Evolutionary conservation across 331 rosid genomes (phyloP), one percentile per base, ranked within the genome.

Genomic region (Pyrus hybrid): DNA sequence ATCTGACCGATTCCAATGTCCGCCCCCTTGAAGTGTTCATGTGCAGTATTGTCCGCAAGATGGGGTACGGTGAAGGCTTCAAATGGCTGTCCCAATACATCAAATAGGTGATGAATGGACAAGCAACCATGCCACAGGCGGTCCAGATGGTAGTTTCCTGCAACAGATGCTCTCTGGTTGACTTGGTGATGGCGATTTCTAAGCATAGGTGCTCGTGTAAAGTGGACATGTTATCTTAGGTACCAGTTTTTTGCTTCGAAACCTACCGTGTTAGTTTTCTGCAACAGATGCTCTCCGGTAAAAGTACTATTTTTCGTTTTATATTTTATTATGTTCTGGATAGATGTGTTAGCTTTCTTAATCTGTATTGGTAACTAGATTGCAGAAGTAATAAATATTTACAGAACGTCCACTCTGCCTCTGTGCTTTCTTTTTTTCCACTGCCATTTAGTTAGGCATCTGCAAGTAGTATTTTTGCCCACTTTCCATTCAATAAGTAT

Each of bases 1-100:
- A 82, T 81, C 78, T 93, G 81, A 65, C 77, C 0, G 93, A 85
- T 80, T 76, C 96, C 58, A 85, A 81, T 65, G 91, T 93, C 65
- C 96, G 98, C 13, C 96, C 96, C 67, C 68, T 93, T n/a, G 96
- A 93, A 80, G 96, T 93, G 18, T 93, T 90, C 81, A 93, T 93
- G 98, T 93, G 98, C 86, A 93, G 98, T 58, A 93, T 93, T 51
- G 96, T 93, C 57, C 96, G 96, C 75, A 93, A 93, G 85, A 93
- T 93, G 98, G 98, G 96, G 3, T 93, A 93, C 18, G 98, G 98
- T 1, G 98, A 93, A 66, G 98, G 98, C 80, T 93, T 93, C 68
- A 83, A 85, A 83, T 93, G 98, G 98, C 81, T 93, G 67, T 93
- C 98, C 76, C 96, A 93, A 80, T 93, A 93, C 87, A 90, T 93